Evolutionary conservation across 192 early-diverging fungal species (phyloP), one percentile per base, ranked within the genome.

Genomic region (Rhizophagus prolifer): DNA sequence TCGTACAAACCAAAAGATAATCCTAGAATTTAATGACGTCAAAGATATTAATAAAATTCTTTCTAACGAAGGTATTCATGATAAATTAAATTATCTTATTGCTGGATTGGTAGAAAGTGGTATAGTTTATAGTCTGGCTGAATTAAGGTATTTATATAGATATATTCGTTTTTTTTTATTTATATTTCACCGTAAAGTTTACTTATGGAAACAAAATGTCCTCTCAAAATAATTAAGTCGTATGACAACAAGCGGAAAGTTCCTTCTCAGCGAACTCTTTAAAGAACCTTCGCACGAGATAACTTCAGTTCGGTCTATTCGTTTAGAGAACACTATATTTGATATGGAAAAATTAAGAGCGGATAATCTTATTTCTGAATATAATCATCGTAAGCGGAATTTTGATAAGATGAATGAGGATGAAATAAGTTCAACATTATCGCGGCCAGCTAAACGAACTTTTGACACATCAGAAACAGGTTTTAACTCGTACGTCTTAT

Each of bases 71-170:
- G 72, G 31, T 14, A 74, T 74, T 74, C 58, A 58, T 14, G 13
- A 74, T 41, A 21, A n/a, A 4, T 3, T 25, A 16, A 38, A 74
- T 38, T 74, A 54, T 74, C 34, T 74, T 14, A 61, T 74, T 23
- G 30, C n/a, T 36, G 72, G 72, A 38, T 36, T 74, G 1, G 30
- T 61, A 19, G 58, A 60, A 34, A 30, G 9, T 36, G 44, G 44
- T 12, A n/a, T 74, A 31, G 23, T 26, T 19, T 74, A 62, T 34
- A 60, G n/a, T 58, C 21, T 74, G 59, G 31, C 23, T 3, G 8
- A 21, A 10, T 60, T 74, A 9, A 74, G 54, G 72, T 74, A 61
- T 19, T 12, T 25, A 74, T 2, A 47, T 38, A 38, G 7, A 38
- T 5, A 38, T 36, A 36, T 38, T 38, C 7, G 8, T 28, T 54